Base-by-base conservation (phyloP, 176 grass and related monocot species). In the Ananas comosus region DNA sequence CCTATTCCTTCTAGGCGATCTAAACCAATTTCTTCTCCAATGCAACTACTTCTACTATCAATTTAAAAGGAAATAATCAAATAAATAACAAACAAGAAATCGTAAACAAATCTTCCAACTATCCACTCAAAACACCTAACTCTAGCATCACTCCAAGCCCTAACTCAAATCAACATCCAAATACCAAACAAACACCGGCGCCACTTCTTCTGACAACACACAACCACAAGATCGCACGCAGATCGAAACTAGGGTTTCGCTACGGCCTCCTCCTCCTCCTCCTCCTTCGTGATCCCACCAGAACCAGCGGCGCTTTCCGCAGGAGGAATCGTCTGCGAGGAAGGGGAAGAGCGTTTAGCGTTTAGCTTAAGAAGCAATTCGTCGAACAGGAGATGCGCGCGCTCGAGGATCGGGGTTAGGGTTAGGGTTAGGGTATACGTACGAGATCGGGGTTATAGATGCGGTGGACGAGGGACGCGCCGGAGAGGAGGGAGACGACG, bases 371-470 rank as follows among this genome's bases (percentile, higher is more conserved):
- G 56, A 33, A 77, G 69, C 74, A 80, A 80, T 88, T 74, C 85
- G 77, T 77, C 81, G 80, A 83, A 80, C 80, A 47, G 47, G 73
- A 29, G 59, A 53, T 25, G 64, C 22, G 71, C 52, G 65, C 18
- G 64, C 49, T 66, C 52, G 69, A 14, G 67, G 50, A 65, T n/a
- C 22, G 28, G 19, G 24, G 22, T 64, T 16, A 72, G 51, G 42
- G 25, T 27, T 27, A 27, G 25, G 25, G 65, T 50, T 56, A 17
- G 49, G 21, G 3, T 0, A 17, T 0, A 8, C n/a, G 27, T 12
- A 90, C 87, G 79, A 90, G 79, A 50, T 86, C 24, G 3, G 83
- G 86, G 64, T 86, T 86, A 70, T 78, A 90, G 56, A 90, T 80
- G 68, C 83, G 83, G 76, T 86, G 80, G 10, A 86, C 74, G 22